Base-by-base conservation (phyloP, 2,329 filamentous ascomycete genomes). In the Colletotrichum chrysophilum region DNA sequence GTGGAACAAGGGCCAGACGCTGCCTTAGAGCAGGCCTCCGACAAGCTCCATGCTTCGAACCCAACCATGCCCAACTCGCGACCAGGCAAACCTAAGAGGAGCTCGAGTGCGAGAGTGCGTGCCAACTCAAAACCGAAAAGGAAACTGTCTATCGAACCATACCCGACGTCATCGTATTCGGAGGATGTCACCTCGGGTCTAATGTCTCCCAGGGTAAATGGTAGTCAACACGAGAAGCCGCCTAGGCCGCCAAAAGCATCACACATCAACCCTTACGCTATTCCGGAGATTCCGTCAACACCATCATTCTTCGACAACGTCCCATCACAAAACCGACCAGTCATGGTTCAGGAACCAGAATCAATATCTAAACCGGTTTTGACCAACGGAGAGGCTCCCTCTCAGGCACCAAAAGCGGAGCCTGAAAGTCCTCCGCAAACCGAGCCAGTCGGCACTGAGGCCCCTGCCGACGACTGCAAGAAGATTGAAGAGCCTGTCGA, bases 261-360 rank as follows among this genome's bases (percentile, higher is more conserved):
- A 6, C 77, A 78, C 8, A 70, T 81, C 3, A 79, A 83, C 6
- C 72, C 74, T 28, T 66, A 76, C 78, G 43, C 80, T 81, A 81
- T 86, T 12, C 82, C 84, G 4, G 84, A 85, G 55, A 80, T 85
- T 24, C 82, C 85, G 7, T 74, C 81, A 2, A 84, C 83, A 52
- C 82, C 84, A 7, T 81, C 81, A 0, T 86, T 86, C 60, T 86
- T 86, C 58, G 85, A 86, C 62, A 85, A 85, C 56, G 78, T 86
- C 5, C 79, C 83, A 6, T 77, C 82, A 38, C 80, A 74, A 5
- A 73, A 64, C 7, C 74, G 62, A n/a, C 21, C 64, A 6, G 66
- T 76, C 12, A 60, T 55, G 12, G 60, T 73, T 9, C 72, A 73
- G 26, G 76, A 77, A 55, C 60, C 74, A n/a, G 73, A 77, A 7